Conservation (phyloP, 2,329 filamentous ascomycete species). For the Coniella lustricola region DNA sequence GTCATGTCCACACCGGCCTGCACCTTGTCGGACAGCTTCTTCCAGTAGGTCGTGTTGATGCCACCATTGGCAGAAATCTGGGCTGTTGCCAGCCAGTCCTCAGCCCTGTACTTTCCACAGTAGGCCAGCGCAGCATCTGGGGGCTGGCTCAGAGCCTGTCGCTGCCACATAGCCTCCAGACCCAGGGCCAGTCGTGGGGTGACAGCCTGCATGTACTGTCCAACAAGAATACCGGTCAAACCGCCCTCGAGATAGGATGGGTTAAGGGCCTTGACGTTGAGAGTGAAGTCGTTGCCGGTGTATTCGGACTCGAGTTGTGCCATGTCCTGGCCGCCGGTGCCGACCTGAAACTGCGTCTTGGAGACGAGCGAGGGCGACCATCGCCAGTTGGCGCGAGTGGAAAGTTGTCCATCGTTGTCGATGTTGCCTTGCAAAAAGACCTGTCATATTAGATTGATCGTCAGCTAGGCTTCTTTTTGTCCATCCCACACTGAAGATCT, state of each 20-base stretch:
- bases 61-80: constrained; percentile 85
- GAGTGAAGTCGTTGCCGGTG: constrained; percentile 85
- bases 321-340: constrained; percentile 73
- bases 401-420: constrained; percentile 85
- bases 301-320: constrained; percentile 95
- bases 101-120: constrained; percentile 81
- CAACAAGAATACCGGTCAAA: constrained; percentile 90
- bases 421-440: constrained; percentile 93
- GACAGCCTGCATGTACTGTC: constrained; percentile 88
- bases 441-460: constrained; percentile 43
- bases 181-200: constrained; percentile 83
- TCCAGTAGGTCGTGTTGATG: constrained; percentile 90
- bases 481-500: not conserved
- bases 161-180: constrained; percentile 90
- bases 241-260: constrained; percentile 90
- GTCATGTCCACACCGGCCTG: constrained; percentile 95
- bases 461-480: not conserved
- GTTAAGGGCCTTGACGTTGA: constrained; percentile 88
- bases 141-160: constrained; percentile 71
- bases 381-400: constrained; percentile 86
- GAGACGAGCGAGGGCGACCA: constrained; percentile 75
- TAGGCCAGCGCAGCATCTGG: constrained; percentile 92
- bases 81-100: constrained; percentile 87
- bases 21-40: constrained; percentile 84
- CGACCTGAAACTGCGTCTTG: constrained; percentile 82